A percentile compares a stretch with the other conserved stretches of the same genome.
Conservation (phyloP, 2,329 filamentous ascomycete genomes). For the Fusarium torulosum region DNA sequence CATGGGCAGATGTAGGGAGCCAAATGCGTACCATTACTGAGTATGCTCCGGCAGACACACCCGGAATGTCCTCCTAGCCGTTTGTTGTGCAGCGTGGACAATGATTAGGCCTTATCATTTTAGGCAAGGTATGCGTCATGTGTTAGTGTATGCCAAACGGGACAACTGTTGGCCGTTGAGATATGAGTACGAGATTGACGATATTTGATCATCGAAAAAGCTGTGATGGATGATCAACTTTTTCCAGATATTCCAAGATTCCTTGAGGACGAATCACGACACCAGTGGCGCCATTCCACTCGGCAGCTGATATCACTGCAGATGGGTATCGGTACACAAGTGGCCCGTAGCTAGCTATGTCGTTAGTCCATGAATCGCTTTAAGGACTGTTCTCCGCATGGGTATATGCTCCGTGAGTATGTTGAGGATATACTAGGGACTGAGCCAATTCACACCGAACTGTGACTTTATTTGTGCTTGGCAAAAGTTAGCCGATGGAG, state of each 20-base stretch:
- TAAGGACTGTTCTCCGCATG: not conserved
- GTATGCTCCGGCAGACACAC: slow-evolving; percentile 6
- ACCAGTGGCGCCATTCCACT: slow-evolving; percentile 41
- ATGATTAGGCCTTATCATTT: not conserved
- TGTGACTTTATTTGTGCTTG: slow-evolving; percentile 10
- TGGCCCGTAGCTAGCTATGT: slow-evolving; percentile 29
- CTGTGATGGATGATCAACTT: slow-evolving; percentile 5
- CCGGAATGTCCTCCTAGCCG: slow-evolving; percentile 17
- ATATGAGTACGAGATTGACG: not conserved
- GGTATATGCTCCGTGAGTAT: not conserved
- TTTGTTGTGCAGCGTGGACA: slow-evolving; percentile 4
- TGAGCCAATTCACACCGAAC: not conserved
- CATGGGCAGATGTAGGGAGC: slow-evolving; percentile 19
- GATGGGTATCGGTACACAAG: slow-evolving; percentile 22
- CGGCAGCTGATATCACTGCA: slow-evolving; percentile 29
- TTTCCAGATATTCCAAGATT: slow-evolving; percentile 6
- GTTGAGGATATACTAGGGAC: not conserved
- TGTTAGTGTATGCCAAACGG: not conserved
- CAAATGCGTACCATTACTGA: slow-evolving; percentile 31
- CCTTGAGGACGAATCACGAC: slow-evolving; percentile 21
- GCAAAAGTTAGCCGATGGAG: slow-evolving; percentile 13
- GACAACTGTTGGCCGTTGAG: not conserved
- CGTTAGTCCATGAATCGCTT: slow-evolving; percentile 9
- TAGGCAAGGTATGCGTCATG: not conserved
- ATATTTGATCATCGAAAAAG: slow-evolving; percentile 12